A percentile compares a stretch with the other conserved stretches of the same genome.
phyloP scores from a whole-genome alignment of 805 yeast species.

The Nakazawaea wyomingensis region DNA sequence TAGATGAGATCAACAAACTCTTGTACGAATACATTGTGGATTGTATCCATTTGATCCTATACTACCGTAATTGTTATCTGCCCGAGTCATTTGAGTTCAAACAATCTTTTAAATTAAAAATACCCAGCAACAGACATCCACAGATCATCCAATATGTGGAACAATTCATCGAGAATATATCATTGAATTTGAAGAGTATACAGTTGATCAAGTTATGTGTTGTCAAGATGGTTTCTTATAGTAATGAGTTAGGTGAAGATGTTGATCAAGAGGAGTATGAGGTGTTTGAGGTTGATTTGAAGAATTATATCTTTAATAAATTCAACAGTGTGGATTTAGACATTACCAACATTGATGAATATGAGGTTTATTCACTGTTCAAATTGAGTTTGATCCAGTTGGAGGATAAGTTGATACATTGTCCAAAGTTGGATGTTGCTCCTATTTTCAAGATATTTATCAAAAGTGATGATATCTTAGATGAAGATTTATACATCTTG shows the following conservation, averaged over 20 bases:
- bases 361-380: slow-evolving; percentile 5
- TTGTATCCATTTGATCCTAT: slow-evolving; percentile 50
- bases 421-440: neutral
- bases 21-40: slow-evolving; percentile 46
- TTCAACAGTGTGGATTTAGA: neutral
- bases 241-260: neutral
- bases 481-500: neutral
- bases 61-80: slow-evolving; percentile 50
- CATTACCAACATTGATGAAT: neutral
- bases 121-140: slow-evolving; percentile 44
- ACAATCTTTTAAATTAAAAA: slow-evolving; percentile 36
- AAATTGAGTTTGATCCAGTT: slow-evolving; percentile 1
- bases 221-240: no score
- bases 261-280: neutral
- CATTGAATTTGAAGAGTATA: neutral
- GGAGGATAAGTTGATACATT: neutral
- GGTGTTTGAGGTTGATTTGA: slow-evolving; percentile 3
- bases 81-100: slow-evolving; percentile 38
- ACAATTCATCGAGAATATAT: slow-evolving; percentile 16
- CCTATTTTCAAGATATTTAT: slow-evolving; percentile 1
- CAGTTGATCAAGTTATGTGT: slow-evolving; percentile 2
- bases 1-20: slow-evolving; percentile 23
- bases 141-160: slow-evolving; percentile 33
- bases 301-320: slow-evolving; percentile 3
- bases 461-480: neutral